A percentile compares a stretch with the other conserved stretches of the same genome.
Evolutionary conservation across 1,284 basidiomycete genomes (phyloP).

Genomic region (Heterobasidion irregulare): DNA sequence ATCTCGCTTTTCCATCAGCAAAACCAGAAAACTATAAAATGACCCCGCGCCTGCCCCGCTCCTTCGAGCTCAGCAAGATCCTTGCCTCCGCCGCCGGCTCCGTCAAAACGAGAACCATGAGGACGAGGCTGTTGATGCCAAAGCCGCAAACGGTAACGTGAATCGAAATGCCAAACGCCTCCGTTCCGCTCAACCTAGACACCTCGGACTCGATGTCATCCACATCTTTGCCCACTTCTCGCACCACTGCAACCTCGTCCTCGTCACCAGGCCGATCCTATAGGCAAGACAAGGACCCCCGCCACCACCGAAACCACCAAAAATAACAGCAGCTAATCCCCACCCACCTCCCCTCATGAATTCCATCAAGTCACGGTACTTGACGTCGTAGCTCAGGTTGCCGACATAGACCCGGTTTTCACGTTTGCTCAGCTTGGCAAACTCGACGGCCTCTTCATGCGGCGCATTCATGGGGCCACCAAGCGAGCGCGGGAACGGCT

Average conservation of each 20-base stretch:
- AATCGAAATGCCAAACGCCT: neutral
- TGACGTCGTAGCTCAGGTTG: conserved; percentile 96
- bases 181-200: neutral
- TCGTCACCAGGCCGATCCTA: conserved; percentile 1
- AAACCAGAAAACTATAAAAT: conserved; percentile 36
- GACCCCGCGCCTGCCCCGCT: conserved; percentile 16
- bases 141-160: conserved; percentile 1
- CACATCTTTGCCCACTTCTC: neutral
- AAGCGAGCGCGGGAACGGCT: conserved; percentile 69
- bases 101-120: neutral
- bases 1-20: conserved; percentile 59
- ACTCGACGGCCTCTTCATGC: conserved; percentile 82
- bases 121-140: neutral
- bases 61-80: conserved; percentile 1
- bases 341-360: conserved; percentile 99
- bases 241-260: neutral
- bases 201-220: neutral
- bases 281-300: conserved; percentile 7
- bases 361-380: conserved; percentile 95
- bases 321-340: conserved; percentile 43
- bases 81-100: neutral
- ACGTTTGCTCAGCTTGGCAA: conserved; percentile 89
- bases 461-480: conserved; percentile 90
- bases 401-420: conserved; percentile 98
- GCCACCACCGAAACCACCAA: conserved; percentile 8